A percentile compares a stretch with the other conserved stretches of the same genome.
These are phyloP conservation scores for Rhodotorula babjevae DNA, from an alignment of 768 basidiomycete genomes.

Conservation along the genomic window DNA sequence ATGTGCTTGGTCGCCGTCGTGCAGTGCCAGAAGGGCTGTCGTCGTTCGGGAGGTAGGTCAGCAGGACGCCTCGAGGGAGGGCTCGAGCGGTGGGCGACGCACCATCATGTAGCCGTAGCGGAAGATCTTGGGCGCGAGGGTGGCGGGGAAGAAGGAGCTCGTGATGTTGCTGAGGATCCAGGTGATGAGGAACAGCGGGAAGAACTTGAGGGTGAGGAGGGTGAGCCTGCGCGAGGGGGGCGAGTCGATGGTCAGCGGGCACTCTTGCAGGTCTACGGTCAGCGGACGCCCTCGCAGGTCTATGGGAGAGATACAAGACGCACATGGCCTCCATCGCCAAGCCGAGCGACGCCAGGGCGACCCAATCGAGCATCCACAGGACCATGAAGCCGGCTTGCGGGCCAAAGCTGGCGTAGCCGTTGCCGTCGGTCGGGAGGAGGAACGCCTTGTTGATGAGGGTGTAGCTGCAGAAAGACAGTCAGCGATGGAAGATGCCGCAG, in stretches of 20 bases:
- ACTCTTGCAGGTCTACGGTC: too few relatives aligned
- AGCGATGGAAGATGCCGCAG: too few relatives aligned
- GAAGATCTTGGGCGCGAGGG: conserved; percentile 44
- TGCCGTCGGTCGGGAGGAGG: conserved; percentile 42
- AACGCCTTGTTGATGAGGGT: conserved; percentile 45
- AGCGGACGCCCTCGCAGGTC: too few relatives aligned
- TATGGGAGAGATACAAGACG: conserved; percentile 35
- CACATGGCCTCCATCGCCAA: conserved; percentile 46
- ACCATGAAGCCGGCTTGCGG: conserved; percentile 31
- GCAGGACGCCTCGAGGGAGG: too few relatives aligned
- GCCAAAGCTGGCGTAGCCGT: conserved; percentile 40
- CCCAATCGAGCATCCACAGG: conserved; percentile 46
- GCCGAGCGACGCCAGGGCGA: conserved; percentile 44
- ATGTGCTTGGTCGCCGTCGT: conserved; percentile 45
- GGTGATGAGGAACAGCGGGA: conserved; percentile 45
- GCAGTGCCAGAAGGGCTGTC: conserved; percentile 24
- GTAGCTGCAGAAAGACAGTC: conserved; percentile 33
- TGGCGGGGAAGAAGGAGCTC: conserved; percentile 46
- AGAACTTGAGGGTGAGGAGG: conserved; percentile 19
- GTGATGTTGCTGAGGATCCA: conserved; percentile 48
- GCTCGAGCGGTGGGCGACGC: too few relatives aligned
- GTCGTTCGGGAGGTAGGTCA: too few relatives aligned
- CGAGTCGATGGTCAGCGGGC: neutral
- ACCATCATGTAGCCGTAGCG: conserved; percentile 40
- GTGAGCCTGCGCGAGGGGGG: conserved; percentile 2